Base-by-base conservation (phyloP, 2,329 filamentous ascomycete species). In the Lasiodiplodia sp. region DNA sequence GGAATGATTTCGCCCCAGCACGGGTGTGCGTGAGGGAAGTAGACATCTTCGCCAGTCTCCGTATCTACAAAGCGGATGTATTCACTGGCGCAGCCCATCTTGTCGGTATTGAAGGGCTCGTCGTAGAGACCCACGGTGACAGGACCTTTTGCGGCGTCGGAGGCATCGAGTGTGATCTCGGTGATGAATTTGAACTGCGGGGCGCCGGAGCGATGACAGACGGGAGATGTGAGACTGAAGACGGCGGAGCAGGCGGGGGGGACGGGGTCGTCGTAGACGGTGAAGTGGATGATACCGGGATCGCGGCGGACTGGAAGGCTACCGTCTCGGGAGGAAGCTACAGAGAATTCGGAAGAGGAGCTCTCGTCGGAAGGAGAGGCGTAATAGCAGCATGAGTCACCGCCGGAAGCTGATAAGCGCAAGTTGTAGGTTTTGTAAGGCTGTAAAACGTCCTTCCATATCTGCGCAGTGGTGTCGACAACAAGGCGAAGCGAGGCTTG, bases 161-260 rank as follows among this genome's bases (percentile, higher is more conserved):
- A 53, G 3, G 51, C 3, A 12, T 14, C 21, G 51, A 25, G 14
- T 23, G 51, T 53, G 21, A 53, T 6, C 1, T 28, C 23, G 23
- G 44, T 47, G n/a, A 47, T 4, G 18, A 47, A 47, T 2, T 47
- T 47, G 44, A 47, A 47, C n/a, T 18, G 44, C 6, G 44, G 28
- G 7, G 18, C n/a, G 25, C 25, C 31, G 6, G 25, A 40, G 10
- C 34, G 28, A 10, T 81, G 72, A 10, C 73, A 74, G 12, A 87
- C 78, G 56, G 18, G 10, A 4, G 77, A 28, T 60, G 84, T 84
- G 69, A 87, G 86, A 53, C 79, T 83, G 1, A 78, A 11, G 3
- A 21, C 25, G 11, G 25, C 25, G 23, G 11, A 53, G 16, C 25
- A 25, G 12, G 25, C 18, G 10, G 21, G 23, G 23, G 23, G 23